Evolutionary conservation across 371 early-diverging fungal species (phyloP).

Genomic region (Mucor indicus): DNA sequence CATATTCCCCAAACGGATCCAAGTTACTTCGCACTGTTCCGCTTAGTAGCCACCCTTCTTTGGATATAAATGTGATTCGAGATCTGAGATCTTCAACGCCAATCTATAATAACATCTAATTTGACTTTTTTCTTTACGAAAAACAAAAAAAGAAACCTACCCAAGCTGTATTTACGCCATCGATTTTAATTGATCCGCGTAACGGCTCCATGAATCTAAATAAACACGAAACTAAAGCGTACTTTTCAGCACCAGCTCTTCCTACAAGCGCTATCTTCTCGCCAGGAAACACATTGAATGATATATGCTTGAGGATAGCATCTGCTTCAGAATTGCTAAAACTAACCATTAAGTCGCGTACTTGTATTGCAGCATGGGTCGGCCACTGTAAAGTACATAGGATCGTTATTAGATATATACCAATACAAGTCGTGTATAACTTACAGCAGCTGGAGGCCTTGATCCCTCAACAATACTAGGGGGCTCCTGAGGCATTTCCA

Average conservation of each 20-base stretch:
- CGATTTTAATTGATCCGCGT: constrained; percentile 68
- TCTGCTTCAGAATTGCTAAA: constrained; percentile 59
- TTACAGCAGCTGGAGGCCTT: constrained; percentile 57
- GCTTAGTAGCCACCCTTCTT: constrained; percentile 78
- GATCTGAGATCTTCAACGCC: constrained; percentile 71
- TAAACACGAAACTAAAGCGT: constrained; percentile 64
- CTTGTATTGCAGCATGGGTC: constrained; percentile 60
- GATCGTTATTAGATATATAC: no score
- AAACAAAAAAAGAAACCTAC: constrained; percentile 17
- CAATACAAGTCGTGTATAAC: constrained; percentile 1
- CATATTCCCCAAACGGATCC: constrained; percentile 77
- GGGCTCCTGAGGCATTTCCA: constrained; percentile 71
- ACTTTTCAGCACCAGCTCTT: constrained; percentile 75
- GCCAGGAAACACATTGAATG: constrained; percentile 51
- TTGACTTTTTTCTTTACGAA: no score
- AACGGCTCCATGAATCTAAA: constrained; percentile 77
- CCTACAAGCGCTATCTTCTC: constrained; percentile 78
- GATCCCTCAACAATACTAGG: constrained; percentile 51
- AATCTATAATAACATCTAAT: constrained; percentile 28
- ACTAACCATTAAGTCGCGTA: constrained; percentile 51
- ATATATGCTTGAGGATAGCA: constrained; percentile 54
- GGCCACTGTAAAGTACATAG: constrained; percentile 70
- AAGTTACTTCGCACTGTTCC: constrained; percentile 76
- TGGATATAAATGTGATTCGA: constrained; percentile 77
- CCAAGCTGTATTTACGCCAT: constrained; percentile 72